phyloP scores from a whole-genome alignment of 1,284 basidiomycete genomes.

The Laetiporus sulphureus region DNA sequence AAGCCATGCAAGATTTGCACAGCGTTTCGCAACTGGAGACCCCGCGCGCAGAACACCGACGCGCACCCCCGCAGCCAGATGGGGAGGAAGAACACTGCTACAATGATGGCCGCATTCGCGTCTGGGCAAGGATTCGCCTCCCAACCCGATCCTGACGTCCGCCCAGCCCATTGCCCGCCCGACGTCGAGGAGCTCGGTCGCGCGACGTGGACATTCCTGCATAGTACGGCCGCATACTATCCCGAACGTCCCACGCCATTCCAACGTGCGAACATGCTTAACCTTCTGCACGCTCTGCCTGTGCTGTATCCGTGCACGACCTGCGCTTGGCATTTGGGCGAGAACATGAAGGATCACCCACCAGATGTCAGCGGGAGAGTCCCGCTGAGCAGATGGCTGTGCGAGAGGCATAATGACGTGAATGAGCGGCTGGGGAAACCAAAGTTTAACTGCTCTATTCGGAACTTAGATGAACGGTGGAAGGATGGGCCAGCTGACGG shows the following conservation, averaged over 20 bases:
- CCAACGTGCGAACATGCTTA: slow-evolving; percentile 78
- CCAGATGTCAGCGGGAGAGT: slow-evolving; percentile 70
- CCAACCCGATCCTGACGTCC: slow-evolving; percentile 30
- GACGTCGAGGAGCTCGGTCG: slow-evolving; percentile 84
- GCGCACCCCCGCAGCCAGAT: neutral
- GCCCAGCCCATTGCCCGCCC: slow-evolving; percentile 71
- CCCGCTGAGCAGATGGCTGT: slow-evolving; percentile 79
- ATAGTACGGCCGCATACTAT: slow-evolving; percentile 91
- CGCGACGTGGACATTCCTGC: slow-evolving; percentile 94
- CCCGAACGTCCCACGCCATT: slow-evolving; percentile 67
- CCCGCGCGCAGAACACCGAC: neutral
- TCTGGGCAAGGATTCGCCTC: slow-evolving; percentile 30
- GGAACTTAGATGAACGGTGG: slow-evolving; percentile 80
- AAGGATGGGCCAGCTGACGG: slow-evolving; percentile 85
- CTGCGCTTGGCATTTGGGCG: slow-evolving; percentile 78
- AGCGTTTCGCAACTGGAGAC: slow-evolving; percentile 69
- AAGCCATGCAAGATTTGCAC: slow-evolving; percentile 92
- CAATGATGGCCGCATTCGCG: slow-evolving; percentile 35
- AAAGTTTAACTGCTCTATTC: slow-evolving; percentile 66
- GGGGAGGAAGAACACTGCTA: slow-evolving; percentile 28
- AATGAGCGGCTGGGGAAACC: slow-evolving; percentile 82
- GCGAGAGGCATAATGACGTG: slow-evolving; percentile 87
- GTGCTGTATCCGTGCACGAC: slow-evolving; percentile 81
- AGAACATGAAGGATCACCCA: slow-evolving; percentile 56
- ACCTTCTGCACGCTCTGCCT: slow-evolving; percentile 71